phyloP scores from a whole-genome alignment of 129 eudicot species.

The Tagetes patula region DNA sequence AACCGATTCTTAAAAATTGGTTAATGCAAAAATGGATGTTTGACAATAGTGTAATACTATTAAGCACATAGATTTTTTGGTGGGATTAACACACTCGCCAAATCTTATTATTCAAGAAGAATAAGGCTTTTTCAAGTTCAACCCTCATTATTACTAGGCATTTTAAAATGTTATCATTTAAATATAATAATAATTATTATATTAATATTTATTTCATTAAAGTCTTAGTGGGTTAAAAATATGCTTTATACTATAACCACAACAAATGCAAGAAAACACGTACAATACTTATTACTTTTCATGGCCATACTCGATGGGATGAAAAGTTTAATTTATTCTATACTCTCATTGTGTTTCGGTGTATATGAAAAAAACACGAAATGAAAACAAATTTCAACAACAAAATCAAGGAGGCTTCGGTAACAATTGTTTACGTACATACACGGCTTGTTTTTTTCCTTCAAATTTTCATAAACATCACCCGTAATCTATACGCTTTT shows the following conservation, averaged over 20 bases:
- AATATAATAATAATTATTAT: neutral
- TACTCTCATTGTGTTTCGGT: no score
- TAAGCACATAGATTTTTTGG: conserved; percentile 19
- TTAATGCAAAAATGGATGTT: no score
- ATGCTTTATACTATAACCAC: neutral
- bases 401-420: no score
- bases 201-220: neutral
- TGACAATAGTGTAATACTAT: neutral
- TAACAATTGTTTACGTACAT: no score
- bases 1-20: no score
- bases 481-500: conserved; percentile 10
- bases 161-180: conserved; percentile 7
- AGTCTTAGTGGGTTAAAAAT: conserved; percentile 14
- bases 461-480: conserved; percentile 15
- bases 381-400: no score
- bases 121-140: conserved; percentile 10
- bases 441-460: no score
- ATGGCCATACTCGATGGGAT: no score
- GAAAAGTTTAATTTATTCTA: no score
- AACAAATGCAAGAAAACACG: neutral
- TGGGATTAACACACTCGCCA: neutral
- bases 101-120: conserved; percentile 1
- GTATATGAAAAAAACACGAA: no score
- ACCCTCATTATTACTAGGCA: conserved; percentile 21
- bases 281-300: neutral